A percentile compares a stretch with the other conserved stretches of the same genome.
These are phyloP conservation scores for Nicotiana otophora DNA, from an alignment of 257 asterid genomes.

Conservation along the genomic window DNA sequence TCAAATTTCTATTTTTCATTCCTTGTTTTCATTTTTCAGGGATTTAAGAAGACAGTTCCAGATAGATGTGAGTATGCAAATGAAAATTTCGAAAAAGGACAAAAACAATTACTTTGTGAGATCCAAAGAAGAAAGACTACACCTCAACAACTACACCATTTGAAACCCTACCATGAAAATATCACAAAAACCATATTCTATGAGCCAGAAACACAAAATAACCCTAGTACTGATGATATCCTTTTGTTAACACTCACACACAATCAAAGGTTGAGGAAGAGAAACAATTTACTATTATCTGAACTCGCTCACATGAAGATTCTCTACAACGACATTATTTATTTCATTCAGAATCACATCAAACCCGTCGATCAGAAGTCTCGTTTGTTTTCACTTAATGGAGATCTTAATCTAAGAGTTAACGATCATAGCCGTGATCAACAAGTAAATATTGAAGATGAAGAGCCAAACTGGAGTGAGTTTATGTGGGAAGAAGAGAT, in stretches of 20 bases:
- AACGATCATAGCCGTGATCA: background rate
- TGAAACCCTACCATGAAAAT: background rate
- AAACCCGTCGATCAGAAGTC: constrained; percentile 43
- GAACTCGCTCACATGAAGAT: constrained; percentile 85
- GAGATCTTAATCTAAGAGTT: background rate
- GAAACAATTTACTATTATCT: constrained; percentile 69
- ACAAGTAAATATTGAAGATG: background rate
- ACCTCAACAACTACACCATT: constrained; percentile 24
- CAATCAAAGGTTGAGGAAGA: constrained; percentile 71
- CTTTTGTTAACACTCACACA: constrained; percentile 40
- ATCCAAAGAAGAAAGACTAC: constrained; percentile 79
- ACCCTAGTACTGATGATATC: background rate
- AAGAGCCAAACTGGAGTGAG: background rate
- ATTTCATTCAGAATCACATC: constrained; percentile 85
- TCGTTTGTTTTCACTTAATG: background rate
- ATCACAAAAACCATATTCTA: background rate
- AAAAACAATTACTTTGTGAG: constrained; percentile 72
- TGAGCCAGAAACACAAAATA: background rate
- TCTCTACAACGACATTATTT: constrained; percentile 68
- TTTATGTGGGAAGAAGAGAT: constrained; percentile 7
- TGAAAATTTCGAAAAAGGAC: constrained; percentile 58
- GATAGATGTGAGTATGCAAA: constrained; percentile 95
- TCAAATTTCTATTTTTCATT: background rate
- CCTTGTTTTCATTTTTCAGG: background rate
- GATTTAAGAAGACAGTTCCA: constrained; percentile 65